Percentiles rank a stretch among this genome's conserved stretches.
Conservation (phyloP, 1,284 basidiomycete genomes). For the Golubevia sp. region DNA sequence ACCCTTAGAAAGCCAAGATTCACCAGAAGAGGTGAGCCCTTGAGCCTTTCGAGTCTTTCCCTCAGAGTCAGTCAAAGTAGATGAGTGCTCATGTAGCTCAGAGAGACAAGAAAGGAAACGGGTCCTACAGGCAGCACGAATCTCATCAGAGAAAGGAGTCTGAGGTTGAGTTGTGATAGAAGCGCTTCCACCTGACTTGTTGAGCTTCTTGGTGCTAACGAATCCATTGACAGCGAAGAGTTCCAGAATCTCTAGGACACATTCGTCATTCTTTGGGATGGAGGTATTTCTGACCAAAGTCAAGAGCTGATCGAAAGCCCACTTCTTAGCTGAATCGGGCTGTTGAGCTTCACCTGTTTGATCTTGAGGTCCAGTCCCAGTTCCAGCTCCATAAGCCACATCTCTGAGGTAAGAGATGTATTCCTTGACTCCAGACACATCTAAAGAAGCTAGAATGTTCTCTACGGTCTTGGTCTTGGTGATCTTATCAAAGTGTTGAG, state of each 20-base stretch:
- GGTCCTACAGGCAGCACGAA: slow-evolving; percentile 71
- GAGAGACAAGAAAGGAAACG: slow-evolving; percentile 77
- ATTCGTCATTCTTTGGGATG: slow-evolving; percentile 79
- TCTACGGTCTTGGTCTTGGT: slow-evolving; percentile 94
- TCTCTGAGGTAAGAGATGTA: slow-evolving; percentile 77
- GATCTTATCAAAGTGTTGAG: slow-evolving; percentile 84
- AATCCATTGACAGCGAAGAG: slow-evolving; percentile 84
- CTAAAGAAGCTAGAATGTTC: slow-evolving; percentile 77
- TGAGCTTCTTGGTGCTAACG: slow-evolving; percentile 74
- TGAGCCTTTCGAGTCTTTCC: slow-evolving; percentile 68
- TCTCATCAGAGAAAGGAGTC: slow-evolving; percentile 74
- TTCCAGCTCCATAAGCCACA: slow-evolving; percentile 63
- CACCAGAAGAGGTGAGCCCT: slow-evolving; percentile 73
- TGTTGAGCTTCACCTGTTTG: slow-evolving; percentile 17
- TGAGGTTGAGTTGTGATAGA: slow-evolving; percentile 64
- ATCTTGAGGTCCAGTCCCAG: slow-evolving; percentile 63
- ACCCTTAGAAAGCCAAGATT: slow-evolving; percentile 78
- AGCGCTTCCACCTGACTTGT: slow-evolving; percentile 74
- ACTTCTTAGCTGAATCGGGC: slow-evolving; percentile 63
- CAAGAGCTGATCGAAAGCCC: slow-evolving; percentile 86
- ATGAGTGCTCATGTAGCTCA: slow-evolving; percentile 72
- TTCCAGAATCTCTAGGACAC: slow-evolving; percentile 76
- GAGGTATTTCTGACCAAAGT: slow-evolving; percentile 78
- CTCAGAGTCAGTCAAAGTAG: slow-evolving; percentile 22
- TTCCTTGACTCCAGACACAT: slow-evolving; percentile 74